Evolutionary conservation across 331 rosid species (phyloP).

Genomic region (Dryas integrifolia): DNA sequence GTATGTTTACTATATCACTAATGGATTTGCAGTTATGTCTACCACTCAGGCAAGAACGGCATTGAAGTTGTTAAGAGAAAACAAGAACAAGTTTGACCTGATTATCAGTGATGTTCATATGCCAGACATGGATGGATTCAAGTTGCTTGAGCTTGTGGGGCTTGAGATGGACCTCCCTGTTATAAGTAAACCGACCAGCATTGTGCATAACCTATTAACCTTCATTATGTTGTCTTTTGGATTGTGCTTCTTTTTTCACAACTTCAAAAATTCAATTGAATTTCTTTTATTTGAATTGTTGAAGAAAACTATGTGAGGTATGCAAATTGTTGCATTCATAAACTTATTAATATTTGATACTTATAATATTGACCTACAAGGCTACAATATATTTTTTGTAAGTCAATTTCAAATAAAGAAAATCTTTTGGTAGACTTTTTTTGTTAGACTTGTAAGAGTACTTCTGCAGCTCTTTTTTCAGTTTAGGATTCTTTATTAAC

Average conservation of each 20-base stretch:
- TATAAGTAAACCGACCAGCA: constrained; percentile 57
- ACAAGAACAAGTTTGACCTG: constrained; percentile 68
- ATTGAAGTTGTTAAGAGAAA: constrained; percentile 65
- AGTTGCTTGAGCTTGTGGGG: constrained; percentile 89
- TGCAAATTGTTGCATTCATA: background rate
- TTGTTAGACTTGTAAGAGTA: background rate
- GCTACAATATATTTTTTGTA: no score
- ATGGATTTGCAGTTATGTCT: constrained; percentile 63
- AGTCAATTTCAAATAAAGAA: no score
- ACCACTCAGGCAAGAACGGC: constrained; percentile 71
- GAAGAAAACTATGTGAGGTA: background rate
- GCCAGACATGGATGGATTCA: constrained; percentile 99
- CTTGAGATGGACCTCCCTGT: constrained; percentile 99
- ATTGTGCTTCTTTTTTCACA: background rate
- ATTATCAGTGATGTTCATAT: constrained; percentile 92
- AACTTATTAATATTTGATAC: no score
- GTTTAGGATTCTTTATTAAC: background rate
- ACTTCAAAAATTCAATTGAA: background rate
- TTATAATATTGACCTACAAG: no score
- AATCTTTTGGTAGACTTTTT: background rate
- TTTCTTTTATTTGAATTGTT: background rate
- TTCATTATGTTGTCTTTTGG: background rate
- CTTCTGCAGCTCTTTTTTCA: background rate
- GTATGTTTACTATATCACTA: constrained; percentile 15
- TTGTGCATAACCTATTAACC: background rate